phyloP scores from a whole-genome alignment of 306 rosid species.

The Heteromeles arbutifolia region DNA sequence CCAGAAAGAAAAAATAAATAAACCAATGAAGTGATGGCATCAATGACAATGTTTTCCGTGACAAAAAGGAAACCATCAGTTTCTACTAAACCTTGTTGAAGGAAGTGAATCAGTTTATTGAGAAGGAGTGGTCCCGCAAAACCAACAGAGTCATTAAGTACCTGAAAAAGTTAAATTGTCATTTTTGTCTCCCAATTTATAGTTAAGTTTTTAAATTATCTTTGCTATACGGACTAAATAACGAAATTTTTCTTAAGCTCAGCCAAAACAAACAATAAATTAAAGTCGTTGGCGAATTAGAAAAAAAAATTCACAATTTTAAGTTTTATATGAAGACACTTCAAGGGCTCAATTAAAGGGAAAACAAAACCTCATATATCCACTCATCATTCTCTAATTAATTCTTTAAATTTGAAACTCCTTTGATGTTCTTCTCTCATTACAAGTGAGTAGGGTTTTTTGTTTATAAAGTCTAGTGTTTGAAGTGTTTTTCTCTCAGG shows the following conservation, averaged over 20 bases:
- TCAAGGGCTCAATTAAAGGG: no score
- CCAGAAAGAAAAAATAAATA: not conserved
- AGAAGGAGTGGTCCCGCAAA: conserved; percentile 95
- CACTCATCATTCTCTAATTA: no score
- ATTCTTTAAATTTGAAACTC: no score
- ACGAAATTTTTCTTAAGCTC: not conserved
- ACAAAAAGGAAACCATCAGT: conserved; percentile 17
- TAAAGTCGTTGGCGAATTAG: no score
- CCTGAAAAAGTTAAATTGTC: conserved; percentile 37
- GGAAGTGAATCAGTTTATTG: conserved; percentile 78
- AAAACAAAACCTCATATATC: no score
- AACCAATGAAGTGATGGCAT: not conserved
- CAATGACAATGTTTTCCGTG: not conserved
- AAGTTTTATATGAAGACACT: no score
- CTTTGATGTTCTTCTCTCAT: no score
- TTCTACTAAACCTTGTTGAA: conserved; percentile 65
- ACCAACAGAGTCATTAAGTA: conserved; percentile 79
- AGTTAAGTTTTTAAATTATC: not conserved
- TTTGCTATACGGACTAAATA: not conserved
- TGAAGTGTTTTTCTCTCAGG: no score
- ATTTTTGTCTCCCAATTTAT: not conserved
- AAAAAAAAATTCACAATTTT: no score
- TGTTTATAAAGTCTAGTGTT: no score
- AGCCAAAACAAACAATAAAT: not conserved
- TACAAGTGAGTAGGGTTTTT: no score